Percentiles rank a stretch among this genome's conserved stretches.
Conservation (phyloP, 306 rosid species). For the Cucumis hystrix region DNA sequence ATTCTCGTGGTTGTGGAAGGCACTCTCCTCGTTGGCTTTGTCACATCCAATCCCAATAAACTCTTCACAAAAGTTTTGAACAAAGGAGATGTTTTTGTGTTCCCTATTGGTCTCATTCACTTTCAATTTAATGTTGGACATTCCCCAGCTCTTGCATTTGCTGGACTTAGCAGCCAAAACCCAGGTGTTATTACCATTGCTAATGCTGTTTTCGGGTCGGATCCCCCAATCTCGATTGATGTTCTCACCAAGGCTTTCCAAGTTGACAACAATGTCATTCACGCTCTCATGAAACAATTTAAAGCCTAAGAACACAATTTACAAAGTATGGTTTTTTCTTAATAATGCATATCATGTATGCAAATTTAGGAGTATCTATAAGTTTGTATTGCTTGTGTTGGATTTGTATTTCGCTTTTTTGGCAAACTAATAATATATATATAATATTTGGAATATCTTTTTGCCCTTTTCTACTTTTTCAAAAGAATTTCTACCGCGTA, state of each 20-base stretch:
- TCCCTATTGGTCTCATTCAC: background rate
- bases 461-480: too few relatives aligned
- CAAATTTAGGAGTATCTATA: too few relatives aligned
- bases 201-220: background rate
- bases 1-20: background rate
- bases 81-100: conserved; percentile 1
- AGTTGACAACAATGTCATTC: background rate
- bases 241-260: background rate
- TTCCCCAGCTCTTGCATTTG: background rate
- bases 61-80: background rate
- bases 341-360: background rate
- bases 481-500: too few relatives aligned
- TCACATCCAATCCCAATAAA: background rate
- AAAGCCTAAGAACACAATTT: background rate
- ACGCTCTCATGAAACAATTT: background rate
- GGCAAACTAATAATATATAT: too few relatives aligned
- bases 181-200: background rate
- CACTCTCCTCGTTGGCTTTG: background rate
- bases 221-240: background rate
- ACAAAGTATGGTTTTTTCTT: background rate
- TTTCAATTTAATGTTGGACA: background rate
- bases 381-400: too few relatives aligned
- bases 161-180: conserved; percentile 1
- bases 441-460: too few relatives aligned
- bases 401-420: too few relatives aligned